A percentile compares a stretch with the other conserved stretches of the same genome.
Conservation (phyloP, 352 stramenopile genomes). For the Globisporangium mamillatum region DNA sequence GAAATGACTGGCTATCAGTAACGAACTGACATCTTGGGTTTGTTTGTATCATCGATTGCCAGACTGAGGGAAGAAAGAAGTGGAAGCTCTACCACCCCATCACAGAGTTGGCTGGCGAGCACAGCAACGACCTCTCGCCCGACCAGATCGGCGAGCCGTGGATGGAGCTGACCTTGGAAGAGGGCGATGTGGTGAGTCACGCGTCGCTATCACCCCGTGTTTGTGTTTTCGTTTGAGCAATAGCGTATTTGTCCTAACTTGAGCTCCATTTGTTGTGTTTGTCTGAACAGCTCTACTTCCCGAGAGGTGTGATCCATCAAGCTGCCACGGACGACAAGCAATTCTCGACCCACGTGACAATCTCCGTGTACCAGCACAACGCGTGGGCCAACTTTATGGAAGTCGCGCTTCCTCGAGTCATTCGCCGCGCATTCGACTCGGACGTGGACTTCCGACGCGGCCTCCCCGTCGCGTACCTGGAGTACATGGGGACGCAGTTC, state of each 20-base stretch:
- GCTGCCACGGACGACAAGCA: slow-evolving; percentile 66
- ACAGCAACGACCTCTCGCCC: slow-evolving; percentile 67
- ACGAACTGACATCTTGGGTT: not conserved
- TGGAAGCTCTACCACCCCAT: slow-evolving; percentile 86
- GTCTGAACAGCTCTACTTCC: slow-evolving; percentile 73
- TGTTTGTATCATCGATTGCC: not conserved
- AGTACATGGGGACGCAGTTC: slow-evolving; percentile 74
- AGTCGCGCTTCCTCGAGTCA: slow-evolving; percentile 66
- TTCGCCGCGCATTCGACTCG: slow-evolving; percentile 76
- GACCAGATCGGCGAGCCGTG: slow-evolving; percentile 71
- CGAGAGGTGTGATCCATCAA: slow-evolving; percentile 77
- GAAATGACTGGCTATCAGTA: not conserved
- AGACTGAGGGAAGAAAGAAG: slow-evolving; percentile 85
- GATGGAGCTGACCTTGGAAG: slow-evolving; percentile 81
- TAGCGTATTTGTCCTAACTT: not conserved
- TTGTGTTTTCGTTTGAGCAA: not conserved
- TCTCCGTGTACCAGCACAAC: slow-evolving; percentile 88
- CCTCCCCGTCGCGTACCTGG: slow-evolving; percentile 70
- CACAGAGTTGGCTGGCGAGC: slow-evolving; percentile 68
- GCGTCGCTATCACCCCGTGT: not conserved
- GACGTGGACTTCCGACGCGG: slow-evolving; percentile 72
- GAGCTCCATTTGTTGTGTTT: not conserved
- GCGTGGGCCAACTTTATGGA: slow-evolving; percentile 88
- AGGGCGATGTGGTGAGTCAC: slow-evolving; percentile 63
- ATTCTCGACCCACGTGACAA: slow-evolving; percentile 87